These are phyloP conservation scores for Solanum etuberosum DNA, from an alignment of 257 asterid species.

Conservation along the genomic window DNA sequence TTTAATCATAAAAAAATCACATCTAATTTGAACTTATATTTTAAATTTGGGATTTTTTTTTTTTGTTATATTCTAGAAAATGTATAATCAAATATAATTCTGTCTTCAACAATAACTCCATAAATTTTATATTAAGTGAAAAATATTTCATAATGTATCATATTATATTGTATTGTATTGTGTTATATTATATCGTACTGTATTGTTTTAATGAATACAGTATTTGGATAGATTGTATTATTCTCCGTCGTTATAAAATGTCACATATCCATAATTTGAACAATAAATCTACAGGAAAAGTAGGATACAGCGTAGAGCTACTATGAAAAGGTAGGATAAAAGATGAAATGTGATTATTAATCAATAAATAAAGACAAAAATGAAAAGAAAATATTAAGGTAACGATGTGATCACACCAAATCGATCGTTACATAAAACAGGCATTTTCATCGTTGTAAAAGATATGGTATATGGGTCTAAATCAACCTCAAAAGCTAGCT, in stretches of 20 bases:
- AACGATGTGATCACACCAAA: not conserved
- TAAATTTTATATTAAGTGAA: not conserved
- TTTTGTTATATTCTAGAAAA: not conserved
- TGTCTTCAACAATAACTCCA: not conserved
- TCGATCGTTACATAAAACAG: no score
- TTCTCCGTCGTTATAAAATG: no score
- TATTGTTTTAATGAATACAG: no score
- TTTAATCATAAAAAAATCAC: not conserved
- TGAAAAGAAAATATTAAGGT: not conserved
- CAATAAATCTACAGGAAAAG: no score
- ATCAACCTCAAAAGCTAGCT: not conserved
- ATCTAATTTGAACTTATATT: not conserved
- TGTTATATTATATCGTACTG: no score
- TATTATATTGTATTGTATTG: no score
- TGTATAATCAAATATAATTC: not conserved
- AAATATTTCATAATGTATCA: not conserved
- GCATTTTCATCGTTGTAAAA: not conserved
- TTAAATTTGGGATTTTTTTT: no score
- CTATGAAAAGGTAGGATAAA: no score
- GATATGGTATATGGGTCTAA: not conserved
- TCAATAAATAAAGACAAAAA: no score
- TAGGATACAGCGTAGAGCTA: no score
- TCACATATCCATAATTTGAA: no score
- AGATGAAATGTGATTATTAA: not conserved
- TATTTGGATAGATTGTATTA: no score